Conservation (phyloP, 768 basidiomycete species). For the Naganishia onofrii region DNA sequence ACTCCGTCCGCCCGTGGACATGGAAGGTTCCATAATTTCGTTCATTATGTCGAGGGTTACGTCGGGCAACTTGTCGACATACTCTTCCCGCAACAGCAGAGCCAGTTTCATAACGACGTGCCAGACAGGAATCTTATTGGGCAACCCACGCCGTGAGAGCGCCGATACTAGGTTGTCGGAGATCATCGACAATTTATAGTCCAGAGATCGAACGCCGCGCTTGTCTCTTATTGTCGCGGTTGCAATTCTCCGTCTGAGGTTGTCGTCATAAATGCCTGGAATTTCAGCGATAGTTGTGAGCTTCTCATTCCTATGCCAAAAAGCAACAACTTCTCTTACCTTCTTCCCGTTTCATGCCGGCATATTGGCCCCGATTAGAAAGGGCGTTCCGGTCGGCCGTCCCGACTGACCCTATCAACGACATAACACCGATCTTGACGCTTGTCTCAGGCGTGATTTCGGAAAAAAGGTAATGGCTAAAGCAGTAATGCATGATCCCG, state of each 20-base stretch:
- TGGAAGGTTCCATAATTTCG: slow-evolving; percentile 5
- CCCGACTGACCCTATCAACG: slow-evolving; percentile 25
- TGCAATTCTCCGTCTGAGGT: slow-evolving; percentile 13
- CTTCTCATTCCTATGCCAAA: background rate
- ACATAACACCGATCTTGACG: slow-evolving; percentile 24
- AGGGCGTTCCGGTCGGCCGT: slow-evolving; percentile 29
- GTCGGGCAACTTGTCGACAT: slow-evolving; percentile 28
- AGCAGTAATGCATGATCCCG: slow-evolving; percentile 21
- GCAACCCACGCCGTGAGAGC: background rate
- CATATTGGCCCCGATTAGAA: slow-evolving; percentile 20
- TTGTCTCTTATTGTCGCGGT: slow-evolving; percentile 30
- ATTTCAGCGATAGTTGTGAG: background rate
- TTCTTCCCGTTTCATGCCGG: slow-evolving; percentile 30
- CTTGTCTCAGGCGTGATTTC: background rate
- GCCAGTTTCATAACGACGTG: slow-evolving; percentile 26
- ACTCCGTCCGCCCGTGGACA: background rate
- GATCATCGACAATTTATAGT: slow-evolving; percentile 32
- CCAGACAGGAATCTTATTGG: slow-evolving; percentile 28
- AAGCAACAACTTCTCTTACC: slow-evolving; percentile 1
- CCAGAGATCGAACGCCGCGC: slow-evolving; percentile 19
- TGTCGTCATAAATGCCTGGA: slow-evolving; percentile 26
- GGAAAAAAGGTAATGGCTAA: slow-evolving; percentile 15
- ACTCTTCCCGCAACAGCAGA: slow-evolving; percentile 29
- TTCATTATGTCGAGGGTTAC: slow-evolving; percentile 25
- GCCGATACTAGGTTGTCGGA: slow-evolving; percentile 23